A percentile compares a stretch with the other conserved stretches of the same genome.
These are phyloP conservation scores for Apophysomyces sp. DNA, from an alignment of 371 early-diverging fungal species.

Conservation along the genomic window DNA sequence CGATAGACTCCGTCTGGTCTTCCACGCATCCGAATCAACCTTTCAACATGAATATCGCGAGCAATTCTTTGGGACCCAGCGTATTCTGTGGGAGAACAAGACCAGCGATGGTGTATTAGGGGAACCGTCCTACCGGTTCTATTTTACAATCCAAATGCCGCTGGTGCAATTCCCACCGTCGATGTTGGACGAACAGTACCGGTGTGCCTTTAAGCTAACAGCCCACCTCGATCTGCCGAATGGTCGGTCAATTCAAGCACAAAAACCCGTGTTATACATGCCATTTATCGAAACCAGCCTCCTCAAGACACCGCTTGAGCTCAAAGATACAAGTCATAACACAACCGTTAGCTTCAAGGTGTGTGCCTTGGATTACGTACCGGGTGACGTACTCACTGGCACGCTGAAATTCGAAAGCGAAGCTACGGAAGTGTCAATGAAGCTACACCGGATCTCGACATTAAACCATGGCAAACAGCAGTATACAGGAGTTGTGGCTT, in stretches of 20 bases:
- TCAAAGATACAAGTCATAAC: conserved; percentile 1
- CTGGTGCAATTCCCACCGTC: conserved; percentile 41
- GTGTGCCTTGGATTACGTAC: conserved; percentile 26
- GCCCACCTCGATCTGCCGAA: conserved; percentile 21
- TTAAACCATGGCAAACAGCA: conserved; percentile 13
- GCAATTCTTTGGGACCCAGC: conserved; percentile 33
- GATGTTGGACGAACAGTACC: conserved; percentile 17
- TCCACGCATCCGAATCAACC: conserved; percentile 28
- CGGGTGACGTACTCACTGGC: conserved; percentile 24
- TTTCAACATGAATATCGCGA: neutral
- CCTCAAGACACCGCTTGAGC: conserved; percentile 22
- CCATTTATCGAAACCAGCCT: conserved; percentile 40
- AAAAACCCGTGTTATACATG: conserved; percentile 18
- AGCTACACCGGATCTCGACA: conserved; percentile 7
- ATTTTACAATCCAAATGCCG: conserved; percentile 42
- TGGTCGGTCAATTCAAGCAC: conserved; percentile 3
- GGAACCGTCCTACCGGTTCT: conserved; percentile 19
- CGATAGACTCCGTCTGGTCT: conserved; percentile 24
- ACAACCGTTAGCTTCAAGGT: conserved; percentile 4
- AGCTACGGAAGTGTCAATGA: neutral
- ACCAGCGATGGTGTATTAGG: conserved; percentile 14
- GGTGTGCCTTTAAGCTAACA: conserved; percentile 28
- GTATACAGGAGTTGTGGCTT: conserved; percentile 9
- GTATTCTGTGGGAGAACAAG: conserved; percentile 33
- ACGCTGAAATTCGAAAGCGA: neutral